Conservation (phyloP, 2,329 filamentous ascomycete genomes). For the Fusarium odoratissimum region DNA sequence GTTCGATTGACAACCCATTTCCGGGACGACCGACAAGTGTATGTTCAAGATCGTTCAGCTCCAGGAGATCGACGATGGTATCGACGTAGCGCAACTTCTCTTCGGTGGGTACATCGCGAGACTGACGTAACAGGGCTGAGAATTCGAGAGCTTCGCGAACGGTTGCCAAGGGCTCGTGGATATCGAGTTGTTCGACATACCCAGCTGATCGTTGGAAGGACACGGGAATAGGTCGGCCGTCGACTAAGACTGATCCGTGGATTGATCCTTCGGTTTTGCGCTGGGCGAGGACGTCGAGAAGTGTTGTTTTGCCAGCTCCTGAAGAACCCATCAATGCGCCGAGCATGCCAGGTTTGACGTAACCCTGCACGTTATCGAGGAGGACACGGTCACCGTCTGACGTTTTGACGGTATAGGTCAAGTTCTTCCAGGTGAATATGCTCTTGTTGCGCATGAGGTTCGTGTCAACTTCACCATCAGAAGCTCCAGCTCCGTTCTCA, state of each 20-base stretch:
- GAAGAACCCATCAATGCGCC: constrained; percentile 84
- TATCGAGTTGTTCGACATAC: constrained; percentile 84
- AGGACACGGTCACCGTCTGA: constrained; percentile 72
- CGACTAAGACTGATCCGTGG: constrained; percentile 78
- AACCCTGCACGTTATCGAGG: constrained; percentile 83
- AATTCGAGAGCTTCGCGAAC: constrained; percentile 82
- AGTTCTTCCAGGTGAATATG: constrained; percentile 79
- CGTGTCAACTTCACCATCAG: constrained; percentile 38
- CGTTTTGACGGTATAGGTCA: constrained; percentile 75
- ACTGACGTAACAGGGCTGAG: constrained; percentile 78
- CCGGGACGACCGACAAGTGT: constrained; percentile 64
- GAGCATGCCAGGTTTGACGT: constrained; percentile 82
- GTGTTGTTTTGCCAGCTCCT: constrained; percentile 86
- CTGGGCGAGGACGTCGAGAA: constrained; percentile 84
- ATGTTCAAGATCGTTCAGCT: constrained; percentile 60
- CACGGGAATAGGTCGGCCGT: constrained; percentile 75
- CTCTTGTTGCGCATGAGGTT: constrained; percentile 71
- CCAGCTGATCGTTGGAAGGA: constrained; percentile 84
- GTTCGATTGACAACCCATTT: constrained; percentile 62
- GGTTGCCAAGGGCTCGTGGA: constrained; percentile 78
- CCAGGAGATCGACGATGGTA: constrained; percentile 76
- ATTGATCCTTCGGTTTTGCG: constrained; percentile 83
- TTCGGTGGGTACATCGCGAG: constrained; percentile 67
- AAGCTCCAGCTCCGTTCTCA: rapidly evolving
- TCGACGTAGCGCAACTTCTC: constrained; percentile 83